A percentile compares a stretch with the other conserved stretches of the same genome.
phyloP scores from a whole-genome alignment of 129 eudicot species.

The Flaveria ramosissima region DNA sequence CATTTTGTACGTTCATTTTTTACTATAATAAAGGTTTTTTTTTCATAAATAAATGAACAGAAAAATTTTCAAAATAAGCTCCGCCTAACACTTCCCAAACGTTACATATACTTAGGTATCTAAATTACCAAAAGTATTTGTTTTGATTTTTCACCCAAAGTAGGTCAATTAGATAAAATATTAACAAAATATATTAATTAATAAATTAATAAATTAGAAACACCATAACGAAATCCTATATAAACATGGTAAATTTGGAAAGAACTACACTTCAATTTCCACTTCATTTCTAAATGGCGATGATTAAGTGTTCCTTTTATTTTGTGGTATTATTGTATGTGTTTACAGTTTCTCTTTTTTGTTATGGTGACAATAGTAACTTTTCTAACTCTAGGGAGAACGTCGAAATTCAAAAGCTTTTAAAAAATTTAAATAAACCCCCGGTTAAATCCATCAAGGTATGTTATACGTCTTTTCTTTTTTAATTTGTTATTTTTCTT shows the following conservation, averaged over 20 bases:
- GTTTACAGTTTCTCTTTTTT: constrained; percentile 9
- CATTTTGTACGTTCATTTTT: no score
- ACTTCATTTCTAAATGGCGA: neutral
- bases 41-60: no score
- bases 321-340: constrained; percentile 5
- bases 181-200: neutral
- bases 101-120: no score
- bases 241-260: neutral
- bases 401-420: constrained; percentile 52
- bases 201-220: neutral
- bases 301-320: neutral
- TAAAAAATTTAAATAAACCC: constrained; percentile 63
- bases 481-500: neutral
- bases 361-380: neutral
- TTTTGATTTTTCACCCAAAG: no score
- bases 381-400: constrained; percentile 30
- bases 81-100: no score
- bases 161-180: neutral
- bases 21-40: no score
- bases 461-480: neutral
- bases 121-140: neutral
- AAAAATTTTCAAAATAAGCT: no score
- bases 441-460: constrained; percentile 67
- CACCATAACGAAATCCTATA: neutral
- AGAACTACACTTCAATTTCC: neutral